Base-by-base conservation (phyloP, 2,329 filamentous ascomycete genomes). In the Pyrenochaeta sp. region DNA sequence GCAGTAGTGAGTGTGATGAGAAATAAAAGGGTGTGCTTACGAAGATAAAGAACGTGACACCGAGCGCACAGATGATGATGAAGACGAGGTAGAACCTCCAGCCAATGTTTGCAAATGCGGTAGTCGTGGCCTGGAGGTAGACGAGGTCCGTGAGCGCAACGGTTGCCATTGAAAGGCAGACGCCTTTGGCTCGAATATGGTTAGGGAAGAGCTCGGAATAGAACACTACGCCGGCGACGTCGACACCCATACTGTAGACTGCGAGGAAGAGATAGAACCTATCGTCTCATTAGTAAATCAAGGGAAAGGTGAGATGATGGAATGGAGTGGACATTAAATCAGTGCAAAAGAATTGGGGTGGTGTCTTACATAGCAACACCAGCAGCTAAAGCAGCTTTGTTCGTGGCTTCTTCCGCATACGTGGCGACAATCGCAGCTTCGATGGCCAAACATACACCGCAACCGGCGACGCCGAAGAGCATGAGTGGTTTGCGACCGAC, bases 101-200 rank as follows among this genome's bases (percentile, higher is more conserved):
- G 7, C 67, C 67, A 43, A 76, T 73, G 19, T 68, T 72, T 1
- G 61, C 65, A 51, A 76, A 75, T 2, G 73, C 74, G 3, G 69
- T 74, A 1, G 71, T 65, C 2, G 72, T 70, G 1, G 64, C 68
- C 52, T 74, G 71, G 1, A 72, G 54, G 45, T 69, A 73, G 3
- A 75, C 58, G 10, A 73, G 64, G 43, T 73, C 77, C 62, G 79
- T 84, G 52, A 80, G 78, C 25, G 65, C 64, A n/a, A 71, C 50
- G 5, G 64, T 67, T 7, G 67, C 64, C 39, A 69, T 62, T n/a
- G 58, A 59, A 10, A 68, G 54, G 37, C 62, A 66, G 15, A 69
- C 61, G n/a, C 69, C 67, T 46, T 73, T 72, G 0, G 62, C 64
- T 15, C 65, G 68, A 30, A 70, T 65, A 44, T 68, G 66, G 44